Evolutionary conservation across 1,284 basidiomycete genomes (phyloP), one percentile per base, ranked within the genome.

Genomic region (Ustilago trichophora): DNA sequence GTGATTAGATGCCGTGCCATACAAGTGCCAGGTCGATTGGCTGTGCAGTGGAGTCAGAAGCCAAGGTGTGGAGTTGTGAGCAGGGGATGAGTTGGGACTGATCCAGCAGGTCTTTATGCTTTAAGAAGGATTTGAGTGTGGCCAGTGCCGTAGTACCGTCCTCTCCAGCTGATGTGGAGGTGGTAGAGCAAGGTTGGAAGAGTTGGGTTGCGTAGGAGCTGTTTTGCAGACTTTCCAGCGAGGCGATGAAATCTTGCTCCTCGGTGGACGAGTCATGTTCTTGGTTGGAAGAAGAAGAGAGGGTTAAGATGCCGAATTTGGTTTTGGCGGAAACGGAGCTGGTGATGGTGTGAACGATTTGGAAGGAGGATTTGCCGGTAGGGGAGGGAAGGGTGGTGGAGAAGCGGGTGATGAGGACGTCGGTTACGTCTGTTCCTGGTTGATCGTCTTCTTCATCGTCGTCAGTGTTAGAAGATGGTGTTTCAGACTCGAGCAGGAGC

Each of bases 391-490:
- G 24, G 19, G 35, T 16, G 33, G 35, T 15, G 21, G 16, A 16
- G 16, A 21, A 11, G 1, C 16, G 57, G 13, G 22, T 34, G 40
- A 54, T 37, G 34, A 7, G 7, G 10, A 48, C 51, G 32, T 55
- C 49, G n/a, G 37, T 27, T 0, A 57, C 53, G 19, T 71, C 64
- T 32, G 22, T 16, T 21, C 40, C 46, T 24, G 51, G 59, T 29
- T 69, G 50, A 19, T 62, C 45, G 24, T 63, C 71, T 8, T 75
- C 73, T 36, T 66, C 66, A 31, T 70, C 70, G 22, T 62, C 70
- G 12, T 48, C 57, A 6, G 57, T n/a, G n/a, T n/a, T n/a, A n/a
- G n/a, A n/a, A n/a, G n/a, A n/a, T n/a, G n/a, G n/a, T n/a, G n/a
- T n/a, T n/a, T n/a, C n/a, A n/a, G n/a, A n/a, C n/a, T 29, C 27